A percentile compares a stretch with the other conserved stretches of the same genome.
Conservation (phyloP, 768 basidiomycete species). For the Hypholoma fasciculare region DNA sequence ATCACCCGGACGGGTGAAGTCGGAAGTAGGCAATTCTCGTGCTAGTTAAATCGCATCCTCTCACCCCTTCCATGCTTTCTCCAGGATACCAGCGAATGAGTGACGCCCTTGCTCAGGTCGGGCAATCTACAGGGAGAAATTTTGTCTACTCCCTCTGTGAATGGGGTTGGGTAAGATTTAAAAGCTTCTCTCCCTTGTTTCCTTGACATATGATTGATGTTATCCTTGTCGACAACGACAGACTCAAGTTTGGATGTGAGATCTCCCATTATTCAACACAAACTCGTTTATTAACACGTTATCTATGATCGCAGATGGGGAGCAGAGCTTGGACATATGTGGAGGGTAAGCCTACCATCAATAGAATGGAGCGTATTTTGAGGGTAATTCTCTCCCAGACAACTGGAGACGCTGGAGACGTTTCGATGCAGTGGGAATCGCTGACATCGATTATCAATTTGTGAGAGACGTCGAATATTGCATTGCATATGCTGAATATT, state of each 20-base stretch:
- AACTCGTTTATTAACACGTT: neutral
- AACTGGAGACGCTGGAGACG: constrained; percentile 23
- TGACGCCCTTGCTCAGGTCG: constrained; percentile 52
- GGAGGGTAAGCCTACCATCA: constrained; percentile 48
- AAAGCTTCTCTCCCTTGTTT: neutral
- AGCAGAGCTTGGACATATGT: constrained; percentile 59
- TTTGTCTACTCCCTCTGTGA: constrained; percentile 62
- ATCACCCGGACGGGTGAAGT: constrained; percentile 56
- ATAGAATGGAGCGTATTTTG: neutral
- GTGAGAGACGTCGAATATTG: constrained; percentile 24
- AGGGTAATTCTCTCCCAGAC: constrained; percentile 32
- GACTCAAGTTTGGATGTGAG: constrained; percentile 21
- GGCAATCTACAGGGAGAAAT: constrained; percentile 44
- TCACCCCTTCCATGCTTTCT: neutral
- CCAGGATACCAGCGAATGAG: constrained; percentile 64
- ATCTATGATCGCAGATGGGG: constrained; percentile 44
- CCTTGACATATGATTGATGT: neutral
- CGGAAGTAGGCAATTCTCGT: constrained; percentile 40
- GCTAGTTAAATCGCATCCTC: neutral
- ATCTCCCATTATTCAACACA: too few relatives aligned
- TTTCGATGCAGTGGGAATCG: constrained; percentile 45
- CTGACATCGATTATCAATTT: constrained; percentile 59
- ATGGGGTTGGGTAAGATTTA: constrained; percentile 57
- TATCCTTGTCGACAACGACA: neutral
- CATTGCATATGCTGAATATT: too few relatives aligned